Evolutionary conservation across 257 asterid species (phyloP).

Genomic region (Ballota nigra): DNA sequence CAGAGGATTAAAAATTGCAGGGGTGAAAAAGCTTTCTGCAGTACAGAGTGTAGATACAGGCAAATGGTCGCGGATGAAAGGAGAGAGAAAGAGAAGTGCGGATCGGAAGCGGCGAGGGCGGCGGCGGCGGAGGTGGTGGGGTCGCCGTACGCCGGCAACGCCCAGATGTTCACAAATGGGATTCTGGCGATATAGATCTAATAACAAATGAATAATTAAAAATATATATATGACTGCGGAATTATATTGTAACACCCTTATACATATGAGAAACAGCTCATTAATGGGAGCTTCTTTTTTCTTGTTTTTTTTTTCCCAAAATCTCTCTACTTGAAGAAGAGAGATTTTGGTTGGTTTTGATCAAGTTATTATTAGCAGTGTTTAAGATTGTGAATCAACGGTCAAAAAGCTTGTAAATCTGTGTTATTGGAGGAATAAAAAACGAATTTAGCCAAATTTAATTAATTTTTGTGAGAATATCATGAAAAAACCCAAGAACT

Average conservation of each 20-base stretch:
- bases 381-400: neutral
- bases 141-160: conserved; percentile 46
- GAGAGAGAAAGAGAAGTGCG: conserved; percentile 55
- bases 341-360: neutral
- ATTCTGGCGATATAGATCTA: conserved; percentile 52
- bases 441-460: neutral
- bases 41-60: conserved; percentile 67
- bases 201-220: neutral
- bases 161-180: conserved; percentile 54
- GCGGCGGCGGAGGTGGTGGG: conserved; percentile 38
- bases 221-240: neutral
- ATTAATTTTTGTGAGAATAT: neutral
- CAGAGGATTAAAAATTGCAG: conserved; percentile 35
- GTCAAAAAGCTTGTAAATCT: neutral
- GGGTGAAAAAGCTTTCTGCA: conserved; percentile 87
- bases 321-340: neutral
- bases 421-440: neutral
- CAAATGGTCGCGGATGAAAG: conserved; percentile 67
- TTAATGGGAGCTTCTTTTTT: conserved; percentile 26
- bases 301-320: neutral
- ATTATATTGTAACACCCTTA: neutral
- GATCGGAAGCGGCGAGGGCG: conserved; percentile 47
- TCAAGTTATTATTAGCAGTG: neutral
- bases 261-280: conserved; percentile 27
- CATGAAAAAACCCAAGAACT: neutral